Evolutionary conservation across 495 filamentous ascomycete species (phyloP), one percentile per base, ranked within the genome.

Genomic region (Peziza echinospora): DNA sequence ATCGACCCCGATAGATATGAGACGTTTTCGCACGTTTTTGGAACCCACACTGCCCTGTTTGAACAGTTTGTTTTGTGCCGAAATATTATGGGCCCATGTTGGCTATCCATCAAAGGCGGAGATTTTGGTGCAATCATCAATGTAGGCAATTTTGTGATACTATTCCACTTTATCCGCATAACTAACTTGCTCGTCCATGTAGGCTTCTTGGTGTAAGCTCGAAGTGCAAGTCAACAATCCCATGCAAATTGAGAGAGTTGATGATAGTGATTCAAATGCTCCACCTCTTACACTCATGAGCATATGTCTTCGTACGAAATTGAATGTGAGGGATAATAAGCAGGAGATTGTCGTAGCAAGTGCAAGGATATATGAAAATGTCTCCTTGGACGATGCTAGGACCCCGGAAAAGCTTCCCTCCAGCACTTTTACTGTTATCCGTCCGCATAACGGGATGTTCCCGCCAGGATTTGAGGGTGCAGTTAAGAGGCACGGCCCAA

Each of bases 11-110:
- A 83, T 54, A 73, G 66, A 48, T 89, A 91, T 17, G 78, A 92
- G 59, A 94, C 91, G 0, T 97, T 85, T 59, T 96, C 91, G 3
- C 78, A 82, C 44, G 84, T 92, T 37, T 97, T 97, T 51, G 91
- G 89, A 39, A 80, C 82, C 40, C 93, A 91, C 57, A 97, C 89
- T 0, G 75, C 83, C 2, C 67, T 96, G 1, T 97, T 97, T 52
- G 89, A 97, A 56, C 89, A 97, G 55, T 97, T 97, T 56, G 91
- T 94, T 11, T 70, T 97, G 10, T 94, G 84, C 82, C 93, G 91
- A 63, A 85, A 87, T 51, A 81, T 97, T 49, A 96, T 92, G 85
- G 89, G 89, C 0, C 89, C 89, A 9, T 97, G 91, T 64, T 97
- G 89, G 89, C 70, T 97, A 16, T 81, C 74, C 57, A 84, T 97